Evolutionary conservation across 2,329 filamentous ascomycete genomes (phyloP).

Genomic region (Geosmithia flava): DNA sequence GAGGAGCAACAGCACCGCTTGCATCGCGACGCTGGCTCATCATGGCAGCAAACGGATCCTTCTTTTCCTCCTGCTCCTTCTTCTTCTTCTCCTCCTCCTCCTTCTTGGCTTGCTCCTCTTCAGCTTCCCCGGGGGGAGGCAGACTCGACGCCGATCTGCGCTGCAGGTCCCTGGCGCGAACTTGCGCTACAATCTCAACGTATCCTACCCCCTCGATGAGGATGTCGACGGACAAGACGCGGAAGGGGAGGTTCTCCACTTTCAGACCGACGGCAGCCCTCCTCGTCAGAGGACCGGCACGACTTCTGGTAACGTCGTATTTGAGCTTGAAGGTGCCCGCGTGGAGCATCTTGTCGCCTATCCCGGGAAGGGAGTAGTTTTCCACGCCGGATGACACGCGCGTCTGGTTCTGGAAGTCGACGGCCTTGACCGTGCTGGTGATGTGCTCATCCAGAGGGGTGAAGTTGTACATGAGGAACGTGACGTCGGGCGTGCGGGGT

Average conservation of each 20-base stretch:
- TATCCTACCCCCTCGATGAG: slow-evolving; percentile 88
- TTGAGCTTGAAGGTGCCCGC: slow-evolving; percentile 66
- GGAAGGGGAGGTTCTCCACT: slow-evolving; percentile 63
- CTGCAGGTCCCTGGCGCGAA: slow-evolving; percentile 43
- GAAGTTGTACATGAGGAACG: slow-evolving; percentile 78
- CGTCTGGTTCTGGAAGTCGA: slow-evolving; percentile 55
- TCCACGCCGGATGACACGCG: slow-evolving; percentile 43
- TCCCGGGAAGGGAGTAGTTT: slow-evolving; percentile 49
- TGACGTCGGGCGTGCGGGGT: slow-evolving; percentile 44
- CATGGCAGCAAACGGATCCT: slow-evolving; percentile 14
- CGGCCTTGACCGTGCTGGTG: slow-evolving; percentile 69
- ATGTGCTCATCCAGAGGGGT: slow-evolving; percentile 66
- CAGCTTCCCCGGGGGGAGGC: neutral
- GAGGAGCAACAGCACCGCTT: neutral
- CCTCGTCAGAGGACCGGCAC: slow-evolving; percentile 61
- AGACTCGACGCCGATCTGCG: neutral
- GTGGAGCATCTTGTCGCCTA: slow-evolving; percentile 44
- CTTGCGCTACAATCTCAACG: slow-evolving; percentile 78
- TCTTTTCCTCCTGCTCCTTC: slow-evolving; percentile 8
- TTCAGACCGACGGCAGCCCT: slow-evolving; percentile 49
- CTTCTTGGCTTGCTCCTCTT: neutral
- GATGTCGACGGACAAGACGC: slow-evolving; percentile 69
- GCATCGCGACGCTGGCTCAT: slow-evolving; percentile 10
- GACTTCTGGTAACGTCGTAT: slow-evolving; percentile 72
- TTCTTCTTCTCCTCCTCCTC: slow-evolving; percentile 7